Conservation (phyloP, 2,329 filamentous ascomycete genomes). For the Exophiala dermatitidis region DNA sequence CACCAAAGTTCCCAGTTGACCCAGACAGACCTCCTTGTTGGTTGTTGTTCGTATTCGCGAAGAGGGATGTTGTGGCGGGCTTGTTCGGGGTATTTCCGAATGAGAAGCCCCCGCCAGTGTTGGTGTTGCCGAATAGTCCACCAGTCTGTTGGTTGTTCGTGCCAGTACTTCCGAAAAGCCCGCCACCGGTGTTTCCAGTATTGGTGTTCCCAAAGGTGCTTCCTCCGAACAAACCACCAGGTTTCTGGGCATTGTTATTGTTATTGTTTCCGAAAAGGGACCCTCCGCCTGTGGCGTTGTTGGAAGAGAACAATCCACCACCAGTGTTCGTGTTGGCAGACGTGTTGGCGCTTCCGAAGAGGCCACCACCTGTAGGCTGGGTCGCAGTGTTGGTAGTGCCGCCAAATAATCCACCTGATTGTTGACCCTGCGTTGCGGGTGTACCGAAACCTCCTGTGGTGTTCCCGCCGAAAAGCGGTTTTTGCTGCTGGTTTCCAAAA, state of each 20-base stretch:
- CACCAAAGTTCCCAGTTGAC: conserved; percentile 31
- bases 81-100: conserved; percentile 44
- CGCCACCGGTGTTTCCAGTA: conserved; percentile 27
- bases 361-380: conserved; percentile 26
- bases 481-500: conserved; percentile 35
- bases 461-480: conserved; percentile 25
- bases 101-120: conserved; percentile 36
- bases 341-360: conserved; percentile 18
- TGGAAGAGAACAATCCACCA: conserved; percentile 29
- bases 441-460: conserved; percentile 37
- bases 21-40: conserved; percentile 38
- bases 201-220: conserved; percentile 23
- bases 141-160: conserved; percentile 13
- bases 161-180: conserved; percentile 40
- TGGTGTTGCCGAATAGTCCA: conserved; percentile 26
- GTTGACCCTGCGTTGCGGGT: conserved; percentile 35
- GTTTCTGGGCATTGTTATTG: conserved; percentile 45
- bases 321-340: conserved; percentile 32
- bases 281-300: conserved; percentile 28
- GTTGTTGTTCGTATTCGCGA: conserved; percentile 42
- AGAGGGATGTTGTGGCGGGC: conserved; percentile 49
- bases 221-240: conserved; percentile 41
- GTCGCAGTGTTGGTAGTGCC: conserved; percentile 24
- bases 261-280: conserved; percentile 39
- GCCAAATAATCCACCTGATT: conserved; percentile 43